Evolutionary conservation across 2,329 filamentous ascomycete genomes (phyloP), one percentile per base, ranked within the genome.

Genomic region (Aspergillus proliferans): DNA sequence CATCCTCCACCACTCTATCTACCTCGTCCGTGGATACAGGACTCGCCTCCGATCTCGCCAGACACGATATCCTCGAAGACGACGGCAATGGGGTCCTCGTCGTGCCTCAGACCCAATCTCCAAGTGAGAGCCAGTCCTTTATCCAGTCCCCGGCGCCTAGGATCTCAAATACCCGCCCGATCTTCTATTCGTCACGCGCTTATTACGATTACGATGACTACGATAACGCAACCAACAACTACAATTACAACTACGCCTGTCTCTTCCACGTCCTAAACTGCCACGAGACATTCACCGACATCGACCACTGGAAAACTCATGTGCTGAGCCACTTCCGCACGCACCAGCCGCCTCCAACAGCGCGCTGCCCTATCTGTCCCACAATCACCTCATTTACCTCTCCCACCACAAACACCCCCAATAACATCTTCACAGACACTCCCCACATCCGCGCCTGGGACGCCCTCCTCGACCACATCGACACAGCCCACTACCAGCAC

Each of bases 261-360:
- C 63, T 74, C n/a, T 75, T 75, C 60, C 67, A 73, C 50, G 65
- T 72, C 48, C 62, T 75, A 6, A 67, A 72, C 53, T 75, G 72
- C 53, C 60, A 69, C 9, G 59, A 68, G 43, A 63, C 62, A 9
- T 73, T 73, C 49, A 61, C 67, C 40, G 63, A 69, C 38, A 57
- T 60, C 24, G 60, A 65, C 6, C 53, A 66, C 28, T 75, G 72
- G 71, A 70, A 69, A 46, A 69, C 61, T 7, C 72, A 75, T 54
- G 70, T 75, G 42, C 62, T 71, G 21, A 71, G 71, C 45, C 72
- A 75, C 51, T 74, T 75, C 51, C 67, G 67, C 12, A 66, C 67
- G 1, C 63, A 70, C 46, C 60, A 65, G 30, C 62, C 71, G 7
- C 72, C 72, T 3, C 57, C 58, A 19, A 68, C 60, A 6, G 72